Conservation (phyloP, 106 monocot species). For the Triglochin maritima region DNA sequence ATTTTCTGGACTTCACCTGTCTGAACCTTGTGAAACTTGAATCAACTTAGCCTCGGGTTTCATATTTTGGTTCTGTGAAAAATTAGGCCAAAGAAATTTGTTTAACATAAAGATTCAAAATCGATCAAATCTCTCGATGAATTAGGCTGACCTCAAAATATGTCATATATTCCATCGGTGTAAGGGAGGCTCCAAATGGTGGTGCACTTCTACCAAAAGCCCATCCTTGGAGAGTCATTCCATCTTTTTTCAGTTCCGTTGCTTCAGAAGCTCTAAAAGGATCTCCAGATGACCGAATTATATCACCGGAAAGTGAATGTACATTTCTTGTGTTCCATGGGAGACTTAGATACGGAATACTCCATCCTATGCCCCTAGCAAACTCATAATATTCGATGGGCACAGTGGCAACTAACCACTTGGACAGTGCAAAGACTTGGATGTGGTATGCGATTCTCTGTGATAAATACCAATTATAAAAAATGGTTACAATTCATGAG, state of each 20-base stretch:
- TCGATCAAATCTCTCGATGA: neutral
- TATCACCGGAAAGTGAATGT: conserved; percentile 31
- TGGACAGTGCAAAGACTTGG: conserved; percentile 80
- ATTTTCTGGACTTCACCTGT: conserved; percentile 24
- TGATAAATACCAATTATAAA: neutral
- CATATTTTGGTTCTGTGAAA: conserved; percentile 51
- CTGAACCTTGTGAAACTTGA: conserved; percentile 23
- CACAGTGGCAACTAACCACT: conserved; percentile 56
- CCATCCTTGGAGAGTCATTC: neutral
- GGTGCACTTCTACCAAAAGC: conserved; percentile 5
- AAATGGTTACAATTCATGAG: too few species aligned
- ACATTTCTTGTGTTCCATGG: conserved; percentile 56
- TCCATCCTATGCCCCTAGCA: conserved; percentile 74
- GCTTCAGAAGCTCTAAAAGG: conserved; percentile 27
- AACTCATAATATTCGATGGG: conserved; percentile 91
- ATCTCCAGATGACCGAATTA: conserved; percentile 13
- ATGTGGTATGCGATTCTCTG: conserved; percentile 84
- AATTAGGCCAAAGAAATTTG: neutral
- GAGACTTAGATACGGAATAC: conserved; percentile 73
- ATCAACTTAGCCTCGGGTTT: conserved; percentile 71
- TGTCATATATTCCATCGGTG: conserved; percentile 58
- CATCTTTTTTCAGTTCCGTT: conserved; percentile 6
- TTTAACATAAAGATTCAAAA: neutral
- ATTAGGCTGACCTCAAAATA: conserved; percentile 52
- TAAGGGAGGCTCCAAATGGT: conserved; percentile 48